Percentiles rank a stretch among this genome's conserved stretches.
These are phyloP conservation scores for Neurospora sp. DNA, from an alignment of 495 filamentous ascomycete species.

Conservation along the genomic window DNA sequence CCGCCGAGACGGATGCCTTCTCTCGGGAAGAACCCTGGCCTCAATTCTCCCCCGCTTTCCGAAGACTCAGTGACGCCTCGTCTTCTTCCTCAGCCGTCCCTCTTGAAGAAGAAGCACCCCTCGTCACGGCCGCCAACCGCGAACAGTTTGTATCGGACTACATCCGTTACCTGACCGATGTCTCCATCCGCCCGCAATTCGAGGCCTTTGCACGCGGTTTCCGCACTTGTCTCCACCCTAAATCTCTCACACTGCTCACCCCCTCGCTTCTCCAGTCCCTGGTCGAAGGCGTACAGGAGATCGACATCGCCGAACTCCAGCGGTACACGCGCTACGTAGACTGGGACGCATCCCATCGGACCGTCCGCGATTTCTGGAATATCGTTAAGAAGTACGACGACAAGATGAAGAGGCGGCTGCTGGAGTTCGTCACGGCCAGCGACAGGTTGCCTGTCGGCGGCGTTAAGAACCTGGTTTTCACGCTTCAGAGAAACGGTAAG, in stretches of 20 bases:
- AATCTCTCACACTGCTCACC: slow-evolving; percentile 61
- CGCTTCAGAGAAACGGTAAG: slow-evolving; percentile 68
- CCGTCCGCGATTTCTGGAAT: slow-evolving; percentile 74
- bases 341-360: slow-evolving; percentile 55
- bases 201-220: slow-evolving; percentile 78
- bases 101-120: slow-evolving; percentile 35
- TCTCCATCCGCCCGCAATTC: slow-evolving; percentile 67
- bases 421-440: slow-evolving; percentile 93
- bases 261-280: slow-evolving; percentile 60
- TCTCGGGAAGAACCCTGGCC: slow-evolving; percentile 25
- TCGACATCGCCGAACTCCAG: slow-evolving; percentile 64
- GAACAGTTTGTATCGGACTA: slow-evolving; percentile 77
- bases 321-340: slow-evolving; percentile 66
- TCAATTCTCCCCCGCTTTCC: slow-evolving; percentile 20
- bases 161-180: slow-evolving; percentile 71
- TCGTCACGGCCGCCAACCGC: slow-evolving; percentile 71
- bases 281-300: slow-evolving; percentile 71
- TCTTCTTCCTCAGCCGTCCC: slow-evolving; percentile 20
- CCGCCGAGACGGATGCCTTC: neutral
- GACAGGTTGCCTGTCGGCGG: slow-evolving; percentile 85
- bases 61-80: slow-evolving; percentile 2
- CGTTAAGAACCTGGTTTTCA: slow-evolving; percentile 67
- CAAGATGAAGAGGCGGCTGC: slow-evolving; percentile 57
- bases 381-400: slow-evolving; percentile 59
- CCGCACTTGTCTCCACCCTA: slow-evolving; percentile 58